Percentiles rank a stretch among this genome's conserved stretches.
Evolutionary conservation across 192 early-diverging fungal species (phyloP).

Genomic region (Phycomyces nitens): DNA sequence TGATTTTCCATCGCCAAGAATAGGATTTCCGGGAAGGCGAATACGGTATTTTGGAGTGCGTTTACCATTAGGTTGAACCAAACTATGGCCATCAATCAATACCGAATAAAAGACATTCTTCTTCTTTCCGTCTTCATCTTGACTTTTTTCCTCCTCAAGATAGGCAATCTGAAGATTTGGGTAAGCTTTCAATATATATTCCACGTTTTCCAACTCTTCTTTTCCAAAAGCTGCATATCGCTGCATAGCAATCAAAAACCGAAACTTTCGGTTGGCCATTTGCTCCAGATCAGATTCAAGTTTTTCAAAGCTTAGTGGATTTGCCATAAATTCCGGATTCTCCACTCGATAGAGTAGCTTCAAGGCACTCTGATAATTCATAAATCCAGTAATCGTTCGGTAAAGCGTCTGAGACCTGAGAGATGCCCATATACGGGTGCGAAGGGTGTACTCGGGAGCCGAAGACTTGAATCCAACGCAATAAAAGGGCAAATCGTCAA

Average conservation of each 20-base stretch:
- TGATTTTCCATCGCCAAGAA: conserved; percentile 89
- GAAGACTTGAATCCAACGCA: conserved; percentile 79
- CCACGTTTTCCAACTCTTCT: conserved; percentile 71
- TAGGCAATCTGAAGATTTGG: conserved; percentile 81
- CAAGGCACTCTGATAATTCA: conserved; percentile 86
- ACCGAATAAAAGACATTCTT: conserved; percentile 54
- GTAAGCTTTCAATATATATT: conserved; percentile 73
- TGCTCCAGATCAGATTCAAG: conserved; percentile 63
- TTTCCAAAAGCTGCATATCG: conserved; percentile 71
- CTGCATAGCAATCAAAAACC: conserved; percentile 83
- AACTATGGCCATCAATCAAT: conserved; percentile 78
- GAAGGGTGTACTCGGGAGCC: conserved; percentile 73
- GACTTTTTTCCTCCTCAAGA: conserved; percentile 59
- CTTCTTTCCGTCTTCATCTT: conserved; percentile 47
- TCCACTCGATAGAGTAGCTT: conserved; percentile 79
- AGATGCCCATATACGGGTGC: conserved; percentile 89
- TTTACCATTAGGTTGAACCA: conserved; percentile 59
- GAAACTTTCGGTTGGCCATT: conserved; percentile 76
- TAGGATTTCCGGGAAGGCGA: conserved; percentile 79
- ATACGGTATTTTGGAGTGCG: conserved; percentile 77
- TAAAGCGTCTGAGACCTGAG: conserved; percentile 84
- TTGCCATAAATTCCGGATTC: conserved; percentile 61
- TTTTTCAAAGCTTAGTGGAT: conserved; percentile 18
- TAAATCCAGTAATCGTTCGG: conserved; percentile 82
- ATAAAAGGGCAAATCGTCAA: conserved; percentile 77